These are phyloP conservation scores for Hymenoscyphus infarciens DNA, from an alignment of 2,329 filamentous ascomycete species.

Conservation along the genomic window DNA sequence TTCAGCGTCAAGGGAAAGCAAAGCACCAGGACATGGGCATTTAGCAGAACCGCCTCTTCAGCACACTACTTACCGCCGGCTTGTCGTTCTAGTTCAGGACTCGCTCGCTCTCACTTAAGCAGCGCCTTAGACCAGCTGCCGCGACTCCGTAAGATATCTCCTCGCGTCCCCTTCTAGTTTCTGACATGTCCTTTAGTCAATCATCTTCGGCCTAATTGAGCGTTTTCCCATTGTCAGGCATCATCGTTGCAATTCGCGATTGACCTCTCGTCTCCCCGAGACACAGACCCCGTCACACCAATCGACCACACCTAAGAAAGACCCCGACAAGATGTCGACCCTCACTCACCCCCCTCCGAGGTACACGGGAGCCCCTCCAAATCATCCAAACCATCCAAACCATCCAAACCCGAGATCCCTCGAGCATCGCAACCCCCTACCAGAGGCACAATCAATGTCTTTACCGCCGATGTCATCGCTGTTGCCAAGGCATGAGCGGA, in stretches of 20 bases:
- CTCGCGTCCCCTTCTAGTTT: neutral
- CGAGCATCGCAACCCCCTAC: slow-evolving; percentile 2
- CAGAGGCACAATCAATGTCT: slow-evolving; percentile 12
- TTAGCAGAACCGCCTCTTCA: neutral
- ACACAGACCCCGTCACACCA: neutral
- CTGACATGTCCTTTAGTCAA: neutral
- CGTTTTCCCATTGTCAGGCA: neutral
- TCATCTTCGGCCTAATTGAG: neutral
- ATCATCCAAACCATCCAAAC: slow-evolving; percentile 1
- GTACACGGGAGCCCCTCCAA: neutral
- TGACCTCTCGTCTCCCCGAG: neutral
- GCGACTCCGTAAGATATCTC: neutral
- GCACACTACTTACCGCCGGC: neutral
- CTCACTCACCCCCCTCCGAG: slow-evolving; percentile 9
- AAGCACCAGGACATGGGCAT: neutral
- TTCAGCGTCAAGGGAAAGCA: neutral
- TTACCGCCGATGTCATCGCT: slow-evolving; percentile 28
- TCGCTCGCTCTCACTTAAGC: neutral
- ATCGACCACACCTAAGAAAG: no score
- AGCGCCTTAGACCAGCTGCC: neutral
- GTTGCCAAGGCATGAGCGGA: slow-evolving; percentile 18
- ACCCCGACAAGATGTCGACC: slow-evolving; percentile 8
- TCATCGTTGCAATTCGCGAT: neutral
- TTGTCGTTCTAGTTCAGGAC: neutral
- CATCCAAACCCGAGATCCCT: slow-evolving; percentile 2